These are phyloP conservation scores for Termitomyces sp. DNA, from an alignment of 768 basidiomycete species.

Conservation along the genomic window DNA sequence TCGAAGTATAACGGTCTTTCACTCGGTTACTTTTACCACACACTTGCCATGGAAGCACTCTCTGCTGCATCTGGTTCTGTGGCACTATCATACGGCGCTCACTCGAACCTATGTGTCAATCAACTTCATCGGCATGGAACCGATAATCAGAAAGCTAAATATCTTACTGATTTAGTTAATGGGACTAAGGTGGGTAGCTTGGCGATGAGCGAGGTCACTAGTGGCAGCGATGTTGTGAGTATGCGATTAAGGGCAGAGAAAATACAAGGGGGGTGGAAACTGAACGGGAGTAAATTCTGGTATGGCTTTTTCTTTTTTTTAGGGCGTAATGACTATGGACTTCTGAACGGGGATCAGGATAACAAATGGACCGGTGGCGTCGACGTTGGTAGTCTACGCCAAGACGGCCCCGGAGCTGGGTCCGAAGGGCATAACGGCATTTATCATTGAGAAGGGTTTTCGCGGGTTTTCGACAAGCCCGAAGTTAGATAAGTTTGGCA, in stretches of 20 bases:
- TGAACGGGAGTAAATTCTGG: conserved; percentile 96
- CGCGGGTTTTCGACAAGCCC: conserved; percentile 84
- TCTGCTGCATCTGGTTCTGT: conserved; percentile 89
- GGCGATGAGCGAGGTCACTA: conserved; percentile 92
- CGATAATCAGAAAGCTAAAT: conserved; percentile 75
- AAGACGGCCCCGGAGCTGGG: conserved; percentile 75
- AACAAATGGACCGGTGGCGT: conserved; percentile 89
- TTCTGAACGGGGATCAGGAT: conserved; percentile 51
- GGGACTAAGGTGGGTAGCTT: conserved; percentile 85
- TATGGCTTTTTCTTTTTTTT: conserved; percentile 26
- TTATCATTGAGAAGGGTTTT: conserved; percentile 81
- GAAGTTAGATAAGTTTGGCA: conserved; percentile 93
- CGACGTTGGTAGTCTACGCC: conserved; percentile 89
- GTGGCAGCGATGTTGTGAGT: conserved; percentile 93
- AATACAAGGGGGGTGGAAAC: conserved; percentile 64
- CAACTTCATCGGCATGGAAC: conserved; percentile 86
- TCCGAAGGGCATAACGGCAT: conserved; percentile 88
- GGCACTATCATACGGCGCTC: conserved; percentile 87
- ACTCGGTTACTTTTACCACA: conserved; percentile 83
- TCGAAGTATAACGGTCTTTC: conserved; percentile 78
- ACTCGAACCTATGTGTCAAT: conserved; percentile 86
- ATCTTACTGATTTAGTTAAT: conserved; percentile 73
- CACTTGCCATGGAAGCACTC: conserved; percentile 91
- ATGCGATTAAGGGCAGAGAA: conserved; percentile 85
- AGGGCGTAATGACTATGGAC: background rate